phyloP scores from a whole-genome alignment of 2,329 filamentous ascomycete species.

The Xylaria polymorpha region DNA sequence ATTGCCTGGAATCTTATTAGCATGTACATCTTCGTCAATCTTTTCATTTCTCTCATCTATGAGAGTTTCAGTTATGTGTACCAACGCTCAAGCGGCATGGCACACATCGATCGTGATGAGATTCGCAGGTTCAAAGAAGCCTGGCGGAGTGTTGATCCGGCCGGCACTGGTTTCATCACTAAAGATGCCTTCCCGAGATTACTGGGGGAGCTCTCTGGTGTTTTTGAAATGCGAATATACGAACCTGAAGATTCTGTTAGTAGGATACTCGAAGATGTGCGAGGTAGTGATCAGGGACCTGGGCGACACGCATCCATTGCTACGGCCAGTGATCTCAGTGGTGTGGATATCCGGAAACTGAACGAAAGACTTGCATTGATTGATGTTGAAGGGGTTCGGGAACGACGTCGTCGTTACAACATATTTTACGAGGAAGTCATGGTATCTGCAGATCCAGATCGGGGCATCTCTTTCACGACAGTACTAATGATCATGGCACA shows the following conservation, averaged over 20 bases:
- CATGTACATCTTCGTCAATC: constrained; percentile 99
- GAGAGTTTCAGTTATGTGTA: constrained; percentile 99
- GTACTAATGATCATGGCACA: constrained; percentile 96
- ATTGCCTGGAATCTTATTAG: constrained; percentile 98
- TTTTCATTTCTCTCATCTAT: constrained; percentile 98
- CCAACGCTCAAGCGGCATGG: constrained; percentile 92
- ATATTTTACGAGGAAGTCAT: constrained; percentile 98
- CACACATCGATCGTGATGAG: constrained; percentile 90
- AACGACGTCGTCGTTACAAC: constrained; percentile 83
- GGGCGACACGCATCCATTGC: constrained; percentile 66
- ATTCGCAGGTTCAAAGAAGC: constrained; percentile 98
- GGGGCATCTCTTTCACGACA: constrained; percentile 90
- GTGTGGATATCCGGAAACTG: constrained; percentile 79
- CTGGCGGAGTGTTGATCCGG: constrained; percentile 94
- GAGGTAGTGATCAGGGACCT: constrained; percentile 63
- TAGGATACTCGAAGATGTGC: constrained; percentile 87
- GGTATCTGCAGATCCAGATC: constrained; percentile 88
- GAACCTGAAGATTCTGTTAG: constrained; percentile 88
- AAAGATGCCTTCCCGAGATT: constrained; percentile 91
- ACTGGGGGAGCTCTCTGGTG: constrained; percentile 89
- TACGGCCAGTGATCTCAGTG: constrained; percentile 63
- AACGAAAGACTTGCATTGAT: constrained; percentile 78
- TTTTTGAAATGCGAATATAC: constrained; percentile 98
- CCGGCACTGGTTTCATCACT: constrained; percentile 89
- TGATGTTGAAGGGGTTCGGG: constrained; percentile 78